Evolutionary conservation across 208 protist species (phyloP).

Genomic region (Lotmaria passim): DNA sequence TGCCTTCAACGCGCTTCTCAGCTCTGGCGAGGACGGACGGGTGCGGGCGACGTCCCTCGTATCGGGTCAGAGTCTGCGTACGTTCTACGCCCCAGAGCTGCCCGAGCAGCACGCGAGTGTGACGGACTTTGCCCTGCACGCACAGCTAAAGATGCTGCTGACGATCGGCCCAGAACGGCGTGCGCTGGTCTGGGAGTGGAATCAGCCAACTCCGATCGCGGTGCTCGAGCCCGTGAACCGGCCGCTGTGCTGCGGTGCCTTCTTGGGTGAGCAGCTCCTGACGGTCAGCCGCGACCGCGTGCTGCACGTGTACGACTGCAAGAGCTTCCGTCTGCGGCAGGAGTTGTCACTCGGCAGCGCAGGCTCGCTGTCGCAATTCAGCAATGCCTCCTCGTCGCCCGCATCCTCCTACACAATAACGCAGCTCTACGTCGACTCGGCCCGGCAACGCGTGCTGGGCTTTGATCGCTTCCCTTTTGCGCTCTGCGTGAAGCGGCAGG

Average conservation of each 20-base stretch:
- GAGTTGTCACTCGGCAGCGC: constrained; percentile 45
- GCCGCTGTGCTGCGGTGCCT: constrained; percentile 63
- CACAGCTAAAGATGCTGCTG: constrained; percentile 67
- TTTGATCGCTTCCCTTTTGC: constrained; percentile 59
- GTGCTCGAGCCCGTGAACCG: constrained; percentile 70
- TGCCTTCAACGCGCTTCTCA: constrained; percentile 64
- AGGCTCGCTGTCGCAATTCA: constrained; percentile 11
- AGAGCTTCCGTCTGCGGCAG: constrained; percentile 67
- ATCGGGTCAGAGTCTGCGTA: constrained; percentile 48
- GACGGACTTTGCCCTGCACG: constrained; percentile 65
- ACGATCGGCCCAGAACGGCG: constrained; percentile 77
- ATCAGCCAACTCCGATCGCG: constrained; percentile 59
- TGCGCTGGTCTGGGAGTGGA: constrained; percentile 84
- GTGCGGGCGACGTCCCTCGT: constrained; percentile 74
- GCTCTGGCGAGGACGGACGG: constrained; percentile 67
- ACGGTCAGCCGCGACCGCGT: constrained; percentile 62
- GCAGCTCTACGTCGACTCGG: constrained; percentile 41
- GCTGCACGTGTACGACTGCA: constrained; percentile 73
- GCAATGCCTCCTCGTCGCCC: background rate
- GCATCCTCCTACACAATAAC: constrained; percentile 10
- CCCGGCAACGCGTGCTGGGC: constrained; percentile 48
- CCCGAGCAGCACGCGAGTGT: constrained; percentile 58
- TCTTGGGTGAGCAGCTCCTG: constrained; percentile 60
- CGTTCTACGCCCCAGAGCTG: constrained; percentile 40
- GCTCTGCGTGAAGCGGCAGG: constrained; percentile 59